A percentile compares a stretch with the other conserved stretches of the same genome.
phyloP scores from a whole-genome alignment of 208 protist species.

The Trypanosoma platydactyli region DNA sequence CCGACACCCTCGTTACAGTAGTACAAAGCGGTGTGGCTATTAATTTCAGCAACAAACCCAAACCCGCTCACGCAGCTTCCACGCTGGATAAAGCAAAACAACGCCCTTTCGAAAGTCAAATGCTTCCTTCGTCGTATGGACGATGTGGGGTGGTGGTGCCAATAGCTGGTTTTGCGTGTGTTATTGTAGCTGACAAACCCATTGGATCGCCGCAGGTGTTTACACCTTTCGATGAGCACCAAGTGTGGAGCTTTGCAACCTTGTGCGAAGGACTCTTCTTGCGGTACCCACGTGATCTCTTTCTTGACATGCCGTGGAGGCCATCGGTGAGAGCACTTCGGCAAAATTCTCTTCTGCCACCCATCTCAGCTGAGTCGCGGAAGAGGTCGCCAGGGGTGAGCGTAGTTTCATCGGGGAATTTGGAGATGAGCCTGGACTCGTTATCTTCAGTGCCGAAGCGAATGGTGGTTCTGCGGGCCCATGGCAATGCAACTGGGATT shows the following conservation, averaged over 20 bases:
- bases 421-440: neutral
- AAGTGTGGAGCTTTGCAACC: constrained; percentile 58
- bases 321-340: constrained; percentile 35
- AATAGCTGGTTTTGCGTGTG: constrained; percentile 54
- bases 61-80: neutral
- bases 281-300: constrained; percentile 53
- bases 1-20: constrained; percentile 58
- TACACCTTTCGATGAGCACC: constrained; percentile 64
- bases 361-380: neutral
- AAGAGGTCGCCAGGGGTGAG: neutral
- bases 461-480: constrained; percentile 13
- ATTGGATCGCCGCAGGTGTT: constrained; percentile 27
- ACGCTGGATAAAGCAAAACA: neutral
- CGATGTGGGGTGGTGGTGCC: constrained; percentile 55
- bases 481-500: neutral
- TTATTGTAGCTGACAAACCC: constrained; percentile 67
- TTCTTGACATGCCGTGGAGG: constrained; percentile 40
- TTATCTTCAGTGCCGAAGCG: constrained; percentile 9
- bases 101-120: constrained; percentile 8
- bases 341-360: constrained; percentile 23
- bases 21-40: constrained; percentile 55
- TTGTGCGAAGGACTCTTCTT: constrained; percentile 57
- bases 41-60: constrained; percentile 49
- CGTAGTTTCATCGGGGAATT: neutral
- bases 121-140: constrained; percentile 29